Percentiles rank a stretch among this genome's conserved stretches.
Evolutionary conservation across 1,139 yeast genomes (phyloP).

Genomic region (Blastobotrys arbuscula): DNA sequence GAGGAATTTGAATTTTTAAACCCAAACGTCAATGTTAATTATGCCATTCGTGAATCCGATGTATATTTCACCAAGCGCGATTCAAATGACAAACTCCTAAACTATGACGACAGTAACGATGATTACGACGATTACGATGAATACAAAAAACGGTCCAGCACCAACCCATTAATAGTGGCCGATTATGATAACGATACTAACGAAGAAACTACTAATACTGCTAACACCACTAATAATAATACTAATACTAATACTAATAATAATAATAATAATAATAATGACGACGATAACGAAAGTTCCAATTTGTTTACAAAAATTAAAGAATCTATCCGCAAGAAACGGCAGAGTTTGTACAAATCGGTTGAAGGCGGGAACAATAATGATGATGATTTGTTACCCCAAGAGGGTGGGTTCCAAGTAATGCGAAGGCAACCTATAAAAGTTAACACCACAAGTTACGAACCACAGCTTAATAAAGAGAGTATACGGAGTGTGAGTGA

Average conservation of each 20-base stretch:
- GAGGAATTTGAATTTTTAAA: constrained; percentile 13
- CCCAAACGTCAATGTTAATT: constrained; percentile 22
- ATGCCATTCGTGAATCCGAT: constrained; percentile 36
- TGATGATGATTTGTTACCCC: constrained; percentile 1
- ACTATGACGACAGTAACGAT: constrained; percentile 13
- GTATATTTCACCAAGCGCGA: constrained; percentile 27
- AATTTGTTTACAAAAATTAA: background rate
- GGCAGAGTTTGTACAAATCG: background rate
- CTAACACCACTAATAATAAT: background rate
- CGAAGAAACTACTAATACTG: background rate
- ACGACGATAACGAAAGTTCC: background rate
- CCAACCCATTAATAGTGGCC: constrained; percentile 13
- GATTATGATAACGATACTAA: background rate
- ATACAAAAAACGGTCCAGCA: constrained; percentile 12
- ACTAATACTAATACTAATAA: constrained; percentile 1
- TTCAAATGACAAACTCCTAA: constrained; percentile 1
- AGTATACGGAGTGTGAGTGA: background rate
- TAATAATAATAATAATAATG: background rate
- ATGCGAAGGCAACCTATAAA: constrained; percentile 25
- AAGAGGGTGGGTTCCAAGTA: constrained; percentile 24
- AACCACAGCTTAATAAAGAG: background rate
- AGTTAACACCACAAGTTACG: background rate
- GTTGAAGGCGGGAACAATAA: background rate
- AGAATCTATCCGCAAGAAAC: constrained; percentile 5
- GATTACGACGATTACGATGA: constrained; percentile 15